phyloP scores from a whole-genome alignment of 805 yeast genomes.

The Candida qinlingensis region DNA sequence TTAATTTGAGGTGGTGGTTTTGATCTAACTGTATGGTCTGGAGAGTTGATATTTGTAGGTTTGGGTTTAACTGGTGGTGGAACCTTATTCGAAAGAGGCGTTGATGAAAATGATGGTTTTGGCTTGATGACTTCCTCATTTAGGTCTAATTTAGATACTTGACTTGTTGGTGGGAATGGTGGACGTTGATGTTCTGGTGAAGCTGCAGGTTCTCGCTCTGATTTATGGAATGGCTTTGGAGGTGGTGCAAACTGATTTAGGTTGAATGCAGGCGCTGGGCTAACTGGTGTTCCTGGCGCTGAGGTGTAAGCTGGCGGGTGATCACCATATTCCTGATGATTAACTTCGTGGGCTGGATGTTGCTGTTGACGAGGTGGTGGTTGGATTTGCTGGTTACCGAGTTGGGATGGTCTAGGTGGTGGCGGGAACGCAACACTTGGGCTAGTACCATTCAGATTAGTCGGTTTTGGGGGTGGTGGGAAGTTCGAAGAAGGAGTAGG shows the following conservation, averaged over 20 bases:
- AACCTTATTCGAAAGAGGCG: not conserved
- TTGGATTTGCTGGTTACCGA: not conserved
- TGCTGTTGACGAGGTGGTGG: conserved; percentile 3
- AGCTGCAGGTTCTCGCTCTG: not conserved
- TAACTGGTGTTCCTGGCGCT: not conserved
- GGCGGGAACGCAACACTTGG: conserved; percentile 5
- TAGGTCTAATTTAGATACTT: not conserved
- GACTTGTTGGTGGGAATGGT: not conserved
- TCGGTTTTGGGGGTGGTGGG: conserved; percentile 20
- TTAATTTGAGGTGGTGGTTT: conserved; percentile 9
- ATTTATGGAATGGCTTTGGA: conserved; percentile 19
- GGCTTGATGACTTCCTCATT: not conserved
- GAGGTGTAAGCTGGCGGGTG: conserved; percentile 2
- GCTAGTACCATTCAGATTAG: not conserved
- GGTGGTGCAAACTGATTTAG: conserved; percentile 16
- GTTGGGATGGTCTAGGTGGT: conserved; percentile 8
- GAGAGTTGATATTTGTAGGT: not conserved
- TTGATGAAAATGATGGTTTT: not conserved
- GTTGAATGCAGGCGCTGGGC: not conserved
- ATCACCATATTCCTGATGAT: too few species aligned
- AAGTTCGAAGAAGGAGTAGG: conserved; percentile 6
- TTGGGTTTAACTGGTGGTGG: conserved; percentile 17
- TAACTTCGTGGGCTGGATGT: too few species aligned
- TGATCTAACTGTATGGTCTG: not conserved
- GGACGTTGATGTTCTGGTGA: not conserved